Conservation (phyloP, 1,284 basidiomycete genomes). For the Gastroboletus turbinatus region DNA sequence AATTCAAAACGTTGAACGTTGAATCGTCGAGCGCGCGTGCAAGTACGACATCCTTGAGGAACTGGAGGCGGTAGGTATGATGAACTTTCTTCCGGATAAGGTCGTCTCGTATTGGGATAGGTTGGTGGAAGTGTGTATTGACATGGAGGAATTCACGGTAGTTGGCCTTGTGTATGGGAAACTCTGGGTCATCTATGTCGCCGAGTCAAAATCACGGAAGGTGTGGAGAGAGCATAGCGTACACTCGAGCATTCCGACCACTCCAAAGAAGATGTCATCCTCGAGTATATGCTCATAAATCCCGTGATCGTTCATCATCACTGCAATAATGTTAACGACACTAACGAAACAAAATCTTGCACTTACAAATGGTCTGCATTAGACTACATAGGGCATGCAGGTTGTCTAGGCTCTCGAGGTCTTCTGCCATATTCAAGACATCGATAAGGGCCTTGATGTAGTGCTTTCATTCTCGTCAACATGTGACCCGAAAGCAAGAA, state of each 20-base stretch:
- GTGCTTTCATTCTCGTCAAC: conserved; percentile 49
- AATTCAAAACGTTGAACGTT: conserved; percentile 95
- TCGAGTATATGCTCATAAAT: conserved; percentile 95
- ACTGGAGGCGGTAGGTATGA: conserved; percentile 94
- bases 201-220: conserved; percentile 12
- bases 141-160: conserved; percentile 91
- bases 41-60: conserved; percentile 97
- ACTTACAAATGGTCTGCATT: conserved; percentile 93
- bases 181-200: conserved; percentile 88
- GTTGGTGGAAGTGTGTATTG: conserved; percentile 82
- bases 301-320: conserved; percentile 92
- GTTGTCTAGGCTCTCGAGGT: conserved; percentile 85
- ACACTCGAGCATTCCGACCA: conserved; percentile 98
- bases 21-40: conserved; percentile 94
- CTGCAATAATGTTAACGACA: conserved; percentile 43
- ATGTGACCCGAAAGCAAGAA: not conserved
- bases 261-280: conserved; percentile 90
- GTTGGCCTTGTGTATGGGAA: conserved; percentile 92
- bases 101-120: conserved; percentile 77
- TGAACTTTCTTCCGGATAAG: conserved; percentile 86
- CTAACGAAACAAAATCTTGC: conserved; percentile 2
- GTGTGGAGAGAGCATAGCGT: conserved; percentile 35
- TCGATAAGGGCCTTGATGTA: conserved; percentile 88
- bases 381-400: conserved; percentile 89
- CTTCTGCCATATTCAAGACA: conserved; percentile 87